Base-by-base conservation (phyloP, 2,329 filamentous ascomycete species). In the Colletotrichum musicola region DNA sequence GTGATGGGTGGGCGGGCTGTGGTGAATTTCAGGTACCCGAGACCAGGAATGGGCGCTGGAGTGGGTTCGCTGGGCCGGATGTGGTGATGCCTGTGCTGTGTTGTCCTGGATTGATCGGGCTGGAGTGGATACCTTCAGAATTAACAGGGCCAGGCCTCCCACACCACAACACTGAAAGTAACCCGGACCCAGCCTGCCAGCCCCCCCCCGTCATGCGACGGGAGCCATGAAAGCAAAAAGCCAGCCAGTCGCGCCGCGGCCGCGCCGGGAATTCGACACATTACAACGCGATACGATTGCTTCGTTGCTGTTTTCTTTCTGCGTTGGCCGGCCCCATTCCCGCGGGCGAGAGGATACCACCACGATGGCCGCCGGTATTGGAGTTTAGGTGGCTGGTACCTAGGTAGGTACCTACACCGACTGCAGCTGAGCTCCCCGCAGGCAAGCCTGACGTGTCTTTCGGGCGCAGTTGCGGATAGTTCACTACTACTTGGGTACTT, bases 21-120 rank as follows among this genome's bases (percentile, higher is more conserved):
- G 35, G 64, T 59, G 14, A 66, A 47, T 57, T 35, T 40, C 60
- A 63, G 60, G 60, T 68, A 68, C 64, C 66, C 62, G 66, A 60
- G 63, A 22, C 42, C 62, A 42, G 54, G 58, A 55, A 59, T 56
- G 40, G 44, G 46, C 54, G 42, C 58, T n/a, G 40, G 25, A 18
- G 18, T 42, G 54, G 61, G 53, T 64, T 53, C 49, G 30, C 35
- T 50, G 53, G 47, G 59, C 16, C 22, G 18, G 59, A 53, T 53
- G 35, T 51, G 62, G 47, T 64, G 40, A 46, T n/a, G 44, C 44
- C 16, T 46, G 44, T 18, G 18, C 16, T 54, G 60, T 38, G 30
- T 30, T 53, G 40, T 16, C 50, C 35, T 38, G 57, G 64, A 56
- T 64, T 54, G 57, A 59, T 57, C 62, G 58, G 59, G 59, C 57